These are phyloP conservation scores for Achaetomium macrosporum DNA, from an alignment of 2,329 filamentous ascomycete genomes.

Conservation along the genomic window DNA sequence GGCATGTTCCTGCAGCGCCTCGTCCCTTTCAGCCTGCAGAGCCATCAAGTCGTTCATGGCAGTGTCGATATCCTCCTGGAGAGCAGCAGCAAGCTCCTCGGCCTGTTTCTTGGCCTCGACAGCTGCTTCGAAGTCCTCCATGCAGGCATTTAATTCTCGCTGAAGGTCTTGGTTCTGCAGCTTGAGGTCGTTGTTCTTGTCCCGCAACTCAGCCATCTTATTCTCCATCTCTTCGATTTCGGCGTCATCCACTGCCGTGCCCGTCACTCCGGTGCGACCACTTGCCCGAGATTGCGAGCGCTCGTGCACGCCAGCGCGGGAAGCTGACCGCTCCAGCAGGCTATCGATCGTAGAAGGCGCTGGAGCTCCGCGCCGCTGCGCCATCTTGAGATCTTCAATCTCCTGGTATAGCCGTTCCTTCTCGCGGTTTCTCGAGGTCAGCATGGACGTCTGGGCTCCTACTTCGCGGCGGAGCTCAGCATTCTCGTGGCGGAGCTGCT, in stretches of 20 bases:
- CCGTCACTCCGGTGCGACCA: conserved; percentile 57
- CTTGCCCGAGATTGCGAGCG: conserved; percentile 71
- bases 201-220: conserved; percentile 74
- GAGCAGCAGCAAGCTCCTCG: conserved; percentile 51
- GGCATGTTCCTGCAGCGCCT: conserved; percentile 63
- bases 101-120: conserved; percentile 57
- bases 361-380: conserved; percentile 64
- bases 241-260: conserved; percentile 55
- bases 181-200: conserved; percentile 79
- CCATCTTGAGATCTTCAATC: conserved; percentile 92
- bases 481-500: conserved; percentile 84
- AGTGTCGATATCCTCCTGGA: conserved; percentile 76
- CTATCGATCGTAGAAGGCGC: conserved; percentile 71
- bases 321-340: conserved; percentile 89
- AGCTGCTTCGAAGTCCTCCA: conserved; percentile 72
- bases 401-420: conserved; percentile 94
- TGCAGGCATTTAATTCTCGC: conserved; percentile 71
- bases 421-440: conserved; percentile 91
- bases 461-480: conserved; percentile 87
- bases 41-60: conserved; percentile 73
- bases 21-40: conserved; percentile 78
- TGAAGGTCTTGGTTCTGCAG: conserved; percentile 86
- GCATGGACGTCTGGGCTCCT: conserved; percentile 93
- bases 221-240: conserved; percentile 84
- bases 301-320: conserved; percentile 63